A percentile compares a stretch with the other conserved stretches of the same genome.
These are phyloP conservation scores for Alternaria arborescens DNA, from an alignment of 2,329 filamentous ascomycete genomes.

Conservation along the genomic window DNA sequence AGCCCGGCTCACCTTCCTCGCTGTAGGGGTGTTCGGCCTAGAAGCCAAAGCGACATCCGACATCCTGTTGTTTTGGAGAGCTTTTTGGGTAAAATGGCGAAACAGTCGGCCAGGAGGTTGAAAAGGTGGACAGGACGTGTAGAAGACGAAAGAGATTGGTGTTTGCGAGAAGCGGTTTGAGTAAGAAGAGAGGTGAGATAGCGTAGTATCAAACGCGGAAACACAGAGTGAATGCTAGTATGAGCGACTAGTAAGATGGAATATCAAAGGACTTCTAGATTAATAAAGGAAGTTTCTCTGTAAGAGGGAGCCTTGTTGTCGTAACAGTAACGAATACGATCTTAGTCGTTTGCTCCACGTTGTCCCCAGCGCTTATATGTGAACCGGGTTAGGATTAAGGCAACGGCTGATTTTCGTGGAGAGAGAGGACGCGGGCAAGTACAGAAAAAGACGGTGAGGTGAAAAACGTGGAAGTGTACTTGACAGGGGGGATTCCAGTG, in stretches of 20 bases:
- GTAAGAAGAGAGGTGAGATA: background rate
- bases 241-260: background rate
- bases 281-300: background rate
- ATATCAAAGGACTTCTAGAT: background rate
- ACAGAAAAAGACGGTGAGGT: background rate
- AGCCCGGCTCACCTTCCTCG: conserved; percentile 14
- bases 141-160: background rate
- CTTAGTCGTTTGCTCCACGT: background rate
- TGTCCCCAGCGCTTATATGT: accelerated
- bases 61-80: background rate
- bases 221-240: background rate
- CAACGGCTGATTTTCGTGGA: background rate
- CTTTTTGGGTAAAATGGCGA: too few relatives aligned
- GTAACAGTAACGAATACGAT: background rate
- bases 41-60: background rate
- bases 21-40: conserved; percentile 13
- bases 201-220: conserved; percentile 1
- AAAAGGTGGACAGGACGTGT: background rate
- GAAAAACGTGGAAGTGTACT: background rate
- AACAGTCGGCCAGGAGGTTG: too few relatives aligned
- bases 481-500: background rate
- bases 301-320: background rate
- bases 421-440: background rate
- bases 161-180: conserved; percentile 1
- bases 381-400: background rate